Base-by-base conservation (phyloP, 495 filamentous ascomycete species). In the Cenococcum geophilum region DNA sequence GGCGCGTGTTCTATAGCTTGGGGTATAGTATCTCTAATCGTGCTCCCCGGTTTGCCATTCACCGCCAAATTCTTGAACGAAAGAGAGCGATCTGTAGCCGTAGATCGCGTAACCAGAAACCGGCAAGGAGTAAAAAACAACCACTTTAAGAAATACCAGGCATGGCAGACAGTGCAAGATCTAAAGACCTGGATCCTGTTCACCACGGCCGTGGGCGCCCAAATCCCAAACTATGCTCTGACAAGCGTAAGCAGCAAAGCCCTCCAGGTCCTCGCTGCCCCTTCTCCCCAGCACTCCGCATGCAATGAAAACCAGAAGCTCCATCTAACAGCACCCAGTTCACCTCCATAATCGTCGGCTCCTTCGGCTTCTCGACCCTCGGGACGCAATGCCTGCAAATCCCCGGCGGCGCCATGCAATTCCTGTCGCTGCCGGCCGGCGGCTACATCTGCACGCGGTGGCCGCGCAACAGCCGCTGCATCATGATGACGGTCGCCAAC, bases 361-460 rank as follows among this genome's bases (percentile, higher is more conserved):
- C 60, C 5, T 82, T 84, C 58, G 81, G 80, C 9, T 80, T 84
- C 65, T 74, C 77, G 27, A 79, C 78, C 0, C 76, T 83, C 16
- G 74, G 78, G n/a, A 80, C 79, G 0, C 80, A 82, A 61, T 83
- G 62, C 37, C 70, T 80, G 4, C 79, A 82, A 56, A 82, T 83
- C 57, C 68, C 63, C 10, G 70, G 68, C 12, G 68, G 71, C 36
- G 74, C 73, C 0, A 65, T 79, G 1, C 74, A 78, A 48, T 70
- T 79, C 47, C 43, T 70, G 6, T 73, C 74, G 14, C 72, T 77
- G 16, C 67, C 76, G 64, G 22, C 59, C 6, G 64, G 64, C 1
- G 64, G 75, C n/a, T 75, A 70, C 57, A 71, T 77, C 45, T 71
- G 73, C 61, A 75, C 73, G 1, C 64, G 63, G 9, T 77, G 68